These are phyloP conservation scores for Ogataea dorogensis DNA, from an alignment of 805 yeast genomes.

Conservation along the genomic window DNA sequence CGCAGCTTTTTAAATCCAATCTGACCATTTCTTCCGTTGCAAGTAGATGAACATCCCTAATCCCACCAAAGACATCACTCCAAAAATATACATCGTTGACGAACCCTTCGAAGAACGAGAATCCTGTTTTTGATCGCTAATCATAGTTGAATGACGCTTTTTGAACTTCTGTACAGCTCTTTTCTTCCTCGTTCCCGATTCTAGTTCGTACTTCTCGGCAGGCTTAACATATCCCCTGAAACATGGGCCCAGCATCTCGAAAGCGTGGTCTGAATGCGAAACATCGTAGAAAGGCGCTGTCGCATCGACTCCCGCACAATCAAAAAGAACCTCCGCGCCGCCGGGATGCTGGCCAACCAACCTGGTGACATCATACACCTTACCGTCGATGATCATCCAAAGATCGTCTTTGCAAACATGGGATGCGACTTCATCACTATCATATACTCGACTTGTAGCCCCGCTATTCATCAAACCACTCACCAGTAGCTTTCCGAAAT, in stretches of 20 bases:
- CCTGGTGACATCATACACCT: slow-evolving; percentile 61
- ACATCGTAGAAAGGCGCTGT: slow-evolving; percentile 66
- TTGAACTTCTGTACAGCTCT: slow-evolving; percentile 10
- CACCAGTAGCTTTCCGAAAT: not conserved
- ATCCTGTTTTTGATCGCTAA: slow-evolving; percentile 9
- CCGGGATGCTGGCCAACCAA: slow-evolving; percentile 72
- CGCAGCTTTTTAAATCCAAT: slow-evolving; percentile 17
- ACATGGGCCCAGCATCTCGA: slow-evolving; percentile 79
- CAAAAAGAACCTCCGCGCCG: slow-evolving; percentile 78
- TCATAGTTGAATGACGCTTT: slow-evolving; percentile 15
- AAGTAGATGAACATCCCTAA: slow-evolving; percentile 28
- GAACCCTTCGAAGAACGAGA: slow-evolving; percentile 4
- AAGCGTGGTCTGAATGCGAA: slow-evolving; percentile 77
- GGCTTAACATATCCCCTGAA: slow-evolving; percentile 71
- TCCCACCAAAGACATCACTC: slow-evolving; percentile 27
- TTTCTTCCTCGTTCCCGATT: slow-evolving; percentile 6
- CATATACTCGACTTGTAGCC: slow-evolving; percentile 6
- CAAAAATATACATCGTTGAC: slow-evolving; percentile 14
- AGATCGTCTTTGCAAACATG: slow-evolving; percentile 52
- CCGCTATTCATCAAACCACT: slow-evolving; percentile 4
- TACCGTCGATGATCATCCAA: slow-evolving; percentile 71
- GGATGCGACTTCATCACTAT: slow-evolving; percentile 43
- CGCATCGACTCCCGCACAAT: slow-evolving; percentile 80
- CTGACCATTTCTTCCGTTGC: slow-evolving; percentile 32
- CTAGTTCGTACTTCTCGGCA: slow-evolving; percentile 24